A percentile compares a stretch with the other conserved stretches of the same genome.
phyloP scores from a whole-genome alignment of 805 yeast genomes.

The Yarrowia sp. region DNA sequence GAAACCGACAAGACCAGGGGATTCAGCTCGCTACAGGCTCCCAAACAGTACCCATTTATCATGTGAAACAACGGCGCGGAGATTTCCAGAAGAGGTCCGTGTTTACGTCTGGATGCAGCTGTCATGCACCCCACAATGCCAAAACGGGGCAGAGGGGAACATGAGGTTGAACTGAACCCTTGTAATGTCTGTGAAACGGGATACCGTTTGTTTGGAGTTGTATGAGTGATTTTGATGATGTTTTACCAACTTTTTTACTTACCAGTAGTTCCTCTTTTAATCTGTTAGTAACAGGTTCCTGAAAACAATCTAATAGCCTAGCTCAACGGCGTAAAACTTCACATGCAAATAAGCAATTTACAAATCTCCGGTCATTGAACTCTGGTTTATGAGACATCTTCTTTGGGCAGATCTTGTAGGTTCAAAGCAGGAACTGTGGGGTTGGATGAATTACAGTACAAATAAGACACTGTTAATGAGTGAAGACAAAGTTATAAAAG shows the following conservation, averaged over 20 bases:
- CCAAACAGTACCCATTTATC: neutral
- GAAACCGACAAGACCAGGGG: neutral
- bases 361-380: neutral
- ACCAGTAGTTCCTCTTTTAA: neutral
- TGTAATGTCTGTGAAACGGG: too few species aligned
- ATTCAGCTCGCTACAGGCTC: neutral
- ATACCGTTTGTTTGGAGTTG: too few species aligned
- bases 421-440: neutral
- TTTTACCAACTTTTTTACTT: too few species aligned
- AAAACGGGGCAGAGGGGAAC: neutral
- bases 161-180: neutral
- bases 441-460: neutral
- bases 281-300: too few species aligned
- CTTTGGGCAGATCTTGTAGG: neutral
- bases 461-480: too few species aligned
- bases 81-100: neutral
- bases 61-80: neutral
- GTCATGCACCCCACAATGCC: neutral
- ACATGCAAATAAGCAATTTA: neutral
- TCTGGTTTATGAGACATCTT: neutral
- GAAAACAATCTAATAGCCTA: too few species aligned
- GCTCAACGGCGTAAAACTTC: neutral
- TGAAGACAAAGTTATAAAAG: too few species aligned
- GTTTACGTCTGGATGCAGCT: neutral
- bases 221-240: too few species aligned